These are phyloP conservation scores for Euphorbia peplus DNA, from an alignment of 345 rosid genomes.

Conservation along the genomic window DNA sequence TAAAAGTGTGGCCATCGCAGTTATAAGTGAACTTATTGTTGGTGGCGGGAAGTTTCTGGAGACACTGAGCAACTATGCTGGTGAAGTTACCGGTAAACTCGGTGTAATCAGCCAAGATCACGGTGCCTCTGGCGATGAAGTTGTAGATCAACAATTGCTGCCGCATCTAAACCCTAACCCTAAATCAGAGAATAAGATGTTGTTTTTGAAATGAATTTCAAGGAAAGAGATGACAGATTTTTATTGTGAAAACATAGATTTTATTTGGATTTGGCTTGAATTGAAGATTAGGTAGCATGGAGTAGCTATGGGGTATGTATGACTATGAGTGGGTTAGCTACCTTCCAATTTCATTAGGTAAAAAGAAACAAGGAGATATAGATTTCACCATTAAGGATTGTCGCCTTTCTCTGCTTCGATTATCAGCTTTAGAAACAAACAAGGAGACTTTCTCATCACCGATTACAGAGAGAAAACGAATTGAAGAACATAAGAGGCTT, in stretches of 20 bases:
- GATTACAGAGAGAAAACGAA: no score
- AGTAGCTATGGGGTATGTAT: constrained; percentile 7
- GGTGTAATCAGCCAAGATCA: constrained; percentile 55
- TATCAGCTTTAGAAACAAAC: no score
- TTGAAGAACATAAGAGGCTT: no score
- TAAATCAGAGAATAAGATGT: neutral
- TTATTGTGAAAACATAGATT: neutral
- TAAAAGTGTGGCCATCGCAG: constrained; percentile 74
- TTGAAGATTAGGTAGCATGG: constrained; percentile 26
- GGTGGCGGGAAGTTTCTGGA: constrained; percentile 67
- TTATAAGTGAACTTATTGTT: no score
- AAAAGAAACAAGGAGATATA: no score
- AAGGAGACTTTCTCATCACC: no score
- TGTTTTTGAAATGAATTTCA: constrained; percentile 10
- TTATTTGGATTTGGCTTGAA: constrained; percentile 21
- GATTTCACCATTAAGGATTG: no score
- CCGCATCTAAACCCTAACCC: constrained; percentile 40
- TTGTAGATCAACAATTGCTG: constrained; percentile 67
- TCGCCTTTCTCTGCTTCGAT: no score
- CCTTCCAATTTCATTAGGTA: constrained; percentile 23
- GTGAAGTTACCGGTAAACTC: constrained; percentile 68
- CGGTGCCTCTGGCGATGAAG: constrained; percentile 68
- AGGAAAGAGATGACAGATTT: neutral
- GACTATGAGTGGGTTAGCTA: neutral
- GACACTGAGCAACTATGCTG: constrained; percentile 64